These are phyloP conservation scores for Eutypa lata DNA, from an alignment of 2,329 filamentous ascomycete genomes.

Conservation along the genomic window DNA sequence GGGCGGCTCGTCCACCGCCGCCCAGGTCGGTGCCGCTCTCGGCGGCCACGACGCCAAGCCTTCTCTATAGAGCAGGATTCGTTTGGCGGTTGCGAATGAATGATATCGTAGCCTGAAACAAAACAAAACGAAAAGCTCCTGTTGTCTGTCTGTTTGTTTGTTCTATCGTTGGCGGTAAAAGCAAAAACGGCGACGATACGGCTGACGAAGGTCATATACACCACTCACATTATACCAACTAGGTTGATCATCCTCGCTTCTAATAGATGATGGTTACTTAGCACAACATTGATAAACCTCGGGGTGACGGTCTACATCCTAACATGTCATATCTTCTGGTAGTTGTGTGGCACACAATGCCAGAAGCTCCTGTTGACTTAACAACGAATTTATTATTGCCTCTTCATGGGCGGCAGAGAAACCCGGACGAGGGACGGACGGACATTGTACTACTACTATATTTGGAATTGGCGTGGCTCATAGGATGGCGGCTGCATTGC, in stretches of 20 bases:
- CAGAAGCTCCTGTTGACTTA: too few species aligned
- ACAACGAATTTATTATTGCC: too few species aligned
- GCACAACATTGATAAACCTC: neutral
- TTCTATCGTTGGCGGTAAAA: too few species aligned
- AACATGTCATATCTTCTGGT: neutral
- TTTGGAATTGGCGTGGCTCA: neutral
- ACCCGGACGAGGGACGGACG: too few species aligned
- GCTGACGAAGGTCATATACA: neutral
- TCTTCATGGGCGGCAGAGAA: too few species aligned
- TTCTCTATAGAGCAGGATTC: conserved; percentile 40
- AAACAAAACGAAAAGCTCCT: conserved; percentile 4
- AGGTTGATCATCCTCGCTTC: too few species aligned
- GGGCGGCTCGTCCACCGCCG: conserved; percentile 38
- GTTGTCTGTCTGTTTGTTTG: too few species aligned
- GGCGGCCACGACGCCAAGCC: conserved; percentile 44
- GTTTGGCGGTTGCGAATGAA: neutral
- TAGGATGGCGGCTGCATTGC: neutral
- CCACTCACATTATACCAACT: neutral
- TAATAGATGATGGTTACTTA: neutral
- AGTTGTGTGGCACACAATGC: too few species aligned
- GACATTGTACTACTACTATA: neutral
- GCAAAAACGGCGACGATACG: neutral
- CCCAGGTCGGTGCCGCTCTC: conserved; percentile 48
- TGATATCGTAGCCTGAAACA: neutral
- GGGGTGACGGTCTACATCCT: neutral